Evolutionary conservation across 1,284 basidiomycete genomes (phyloP).

Genomic region (Moesziomyces sp.): DNA sequence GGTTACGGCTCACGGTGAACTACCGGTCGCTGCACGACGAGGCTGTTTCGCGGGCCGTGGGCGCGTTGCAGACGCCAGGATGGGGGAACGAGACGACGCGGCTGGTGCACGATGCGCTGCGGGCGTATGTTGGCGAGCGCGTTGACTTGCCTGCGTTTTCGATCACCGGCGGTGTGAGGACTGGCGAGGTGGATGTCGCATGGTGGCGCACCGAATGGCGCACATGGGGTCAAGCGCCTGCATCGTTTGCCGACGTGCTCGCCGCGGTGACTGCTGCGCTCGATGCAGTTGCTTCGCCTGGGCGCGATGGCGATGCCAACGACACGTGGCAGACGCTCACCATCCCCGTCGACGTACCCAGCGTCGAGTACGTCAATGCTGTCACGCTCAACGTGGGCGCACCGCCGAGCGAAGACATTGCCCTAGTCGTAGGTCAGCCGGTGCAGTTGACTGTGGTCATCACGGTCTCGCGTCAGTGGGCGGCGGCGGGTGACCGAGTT

Average conservation of each 20-base stretch:
- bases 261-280: slow-evolving; percentile 2
- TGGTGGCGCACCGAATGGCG: slow-evolving; percentile 31
- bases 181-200: slow-evolving; percentile 14
- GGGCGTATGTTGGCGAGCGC: slow-evolving; percentile 20
- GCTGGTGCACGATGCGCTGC: slow-evolving; percentile 27
- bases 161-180: slow-evolving; percentile 28
- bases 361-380: slow-evolving; percentile 43
- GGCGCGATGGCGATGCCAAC: not conserved
- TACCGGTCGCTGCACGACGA: slow-evolving; percentile 58
- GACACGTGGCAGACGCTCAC: slow-evolving; percentile 44
- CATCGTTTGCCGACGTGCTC: not conserved
- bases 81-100: not conserved
- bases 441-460: slow-evolving; percentile 31
- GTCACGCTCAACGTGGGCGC: slow-evolving; percentile 21
- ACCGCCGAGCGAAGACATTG: not conserved
- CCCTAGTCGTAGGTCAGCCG: slow-evolving; percentile 41
- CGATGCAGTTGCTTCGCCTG: not conserved
- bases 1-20: slow-evolving; percentile 42
- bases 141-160: slow-evolving; percentile 42
- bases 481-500: slow-evolving; percentile 1
- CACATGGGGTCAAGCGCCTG: slow-evolving; percentile 13
- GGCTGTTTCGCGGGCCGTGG: slow-evolving; percentile 11
- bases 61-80: slow-evolving; percentile 9
- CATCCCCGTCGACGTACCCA: slow-evolving; percentile 55
- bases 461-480: slow-evolving; percentile 31